Conservation (phyloP, 2,329 filamentous ascomycete species). For the Aspergillus sp. region DNA sequence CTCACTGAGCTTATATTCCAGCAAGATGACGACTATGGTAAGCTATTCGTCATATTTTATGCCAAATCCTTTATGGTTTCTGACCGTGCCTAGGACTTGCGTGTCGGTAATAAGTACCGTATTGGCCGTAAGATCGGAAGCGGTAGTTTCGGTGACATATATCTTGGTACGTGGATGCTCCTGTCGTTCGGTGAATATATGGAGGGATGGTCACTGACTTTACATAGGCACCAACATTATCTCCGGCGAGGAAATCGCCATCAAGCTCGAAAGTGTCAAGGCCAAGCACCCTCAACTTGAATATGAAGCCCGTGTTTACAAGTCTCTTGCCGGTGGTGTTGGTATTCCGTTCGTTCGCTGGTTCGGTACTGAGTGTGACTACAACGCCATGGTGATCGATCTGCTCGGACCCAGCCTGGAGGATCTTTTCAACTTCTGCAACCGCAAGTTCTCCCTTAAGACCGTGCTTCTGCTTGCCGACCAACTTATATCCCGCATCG, state of each 20-base stretch:
- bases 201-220: slow-evolving; percentile 7
- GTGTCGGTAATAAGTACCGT: slow-evolving; percentile 99
- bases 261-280: slow-evolving; percentile 99
- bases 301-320: slow-evolving; percentile 92
- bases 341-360: slow-evolving; percentile 98
- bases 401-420: slow-evolving; percentile 93
- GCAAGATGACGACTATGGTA: slow-evolving; percentile 42
- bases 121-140: slow-evolving; percentile 99
- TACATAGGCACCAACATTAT: slow-evolving; percentile 94
- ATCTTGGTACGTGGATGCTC: slow-evolving; percentile 62
- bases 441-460: slow-evolving; percentile 99
- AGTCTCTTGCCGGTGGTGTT: slow-evolving; percentile 87
- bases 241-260: slow-evolving; percentile 98
- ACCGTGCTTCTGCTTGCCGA: slow-evolving; percentile 95
- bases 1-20: slow-evolving; percentile 27
- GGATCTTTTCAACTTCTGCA: slow-evolving; percentile 99
- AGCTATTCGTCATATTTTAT: slow-evolving; percentile 15
- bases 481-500: slow-evolving; percentile 97
- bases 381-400: slow-evolving; percentile 99
- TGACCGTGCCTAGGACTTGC: slow-evolving; percentile 74
- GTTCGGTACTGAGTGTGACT: slow-evolving; percentile 99
- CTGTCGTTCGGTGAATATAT: not conserved
- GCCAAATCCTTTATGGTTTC: slow-evolving; percentile 10
- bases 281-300: slow-evolving; percentile 98
- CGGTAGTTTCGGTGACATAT: slow-evolving; percentile 97